These are phyloP conservation scores for Ophiostoma piceae DNA, from an alignment of 2,329 filamentous ascomycete species.

Conservation along the genomic window DNA sequence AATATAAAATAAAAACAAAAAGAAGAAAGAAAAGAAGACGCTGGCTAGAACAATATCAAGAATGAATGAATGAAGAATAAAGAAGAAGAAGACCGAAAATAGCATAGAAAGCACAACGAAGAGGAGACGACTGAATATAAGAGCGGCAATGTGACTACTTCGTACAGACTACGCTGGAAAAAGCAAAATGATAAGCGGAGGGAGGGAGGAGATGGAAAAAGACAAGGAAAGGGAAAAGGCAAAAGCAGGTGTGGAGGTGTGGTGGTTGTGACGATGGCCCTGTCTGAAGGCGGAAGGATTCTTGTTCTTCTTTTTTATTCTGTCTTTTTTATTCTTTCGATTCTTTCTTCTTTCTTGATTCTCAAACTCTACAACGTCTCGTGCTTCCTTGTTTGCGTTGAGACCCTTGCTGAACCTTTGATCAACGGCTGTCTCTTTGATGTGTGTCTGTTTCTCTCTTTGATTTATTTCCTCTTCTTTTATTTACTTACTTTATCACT, in stretches of 20 bases:
- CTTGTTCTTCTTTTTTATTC: background rate
- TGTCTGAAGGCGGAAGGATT: constrained; percentile 10
- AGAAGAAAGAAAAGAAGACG: constrained; percentile 20
- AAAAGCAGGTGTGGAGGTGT: background rate
- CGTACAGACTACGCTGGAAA: background rate
- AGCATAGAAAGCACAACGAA: background rate
- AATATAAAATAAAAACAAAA: background rate
- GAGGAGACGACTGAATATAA: constrained; percentile 1
- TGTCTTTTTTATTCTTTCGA: background rate
- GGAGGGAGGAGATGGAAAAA: background rate
- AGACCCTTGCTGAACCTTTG: background rate
- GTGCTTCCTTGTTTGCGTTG: constrained; percentile 9
- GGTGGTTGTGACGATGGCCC: constrained; percentile 3
- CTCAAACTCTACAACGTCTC: background rate
- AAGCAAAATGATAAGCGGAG: background rate
- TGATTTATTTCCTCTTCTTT: background rate
- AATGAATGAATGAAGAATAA: background rate
- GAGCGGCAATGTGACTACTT: background rate
- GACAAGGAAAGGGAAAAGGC: too few relatives aligned
- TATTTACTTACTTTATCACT: background rate
- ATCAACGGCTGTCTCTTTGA: background rate
- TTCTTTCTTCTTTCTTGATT: background rate
- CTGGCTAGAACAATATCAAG: constrained; percentile 18
- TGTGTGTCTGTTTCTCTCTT: background rate
- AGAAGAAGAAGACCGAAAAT: background rate